A percentile compares a stretch with the other conserved stretches of the same genome.
Conservation (phyloP, 2,329 filamentous ascomycete species). For the Fusarium luffae region DNA sequence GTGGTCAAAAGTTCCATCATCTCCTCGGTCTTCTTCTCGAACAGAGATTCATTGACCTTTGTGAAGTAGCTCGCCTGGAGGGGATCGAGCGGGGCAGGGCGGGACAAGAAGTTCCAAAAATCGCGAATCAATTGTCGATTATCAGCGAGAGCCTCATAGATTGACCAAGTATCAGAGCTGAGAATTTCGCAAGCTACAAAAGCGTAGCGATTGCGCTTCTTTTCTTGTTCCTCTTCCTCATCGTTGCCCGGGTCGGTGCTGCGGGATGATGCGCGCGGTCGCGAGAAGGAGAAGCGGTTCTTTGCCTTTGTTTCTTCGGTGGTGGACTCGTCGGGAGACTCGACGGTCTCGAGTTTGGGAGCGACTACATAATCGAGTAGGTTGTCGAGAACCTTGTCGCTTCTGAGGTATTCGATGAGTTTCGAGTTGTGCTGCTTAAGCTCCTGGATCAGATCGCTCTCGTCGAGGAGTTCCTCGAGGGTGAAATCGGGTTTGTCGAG, state of each 20-base stretch:
- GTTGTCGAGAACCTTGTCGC: constrained; percentile 84
- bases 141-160: constrained; percentile 91
- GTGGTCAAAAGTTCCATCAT: constrained; percentile 93
- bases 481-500: constrained; percentile 97
- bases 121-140: constrained; percentile 80
- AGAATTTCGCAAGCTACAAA: constrained; percentile 94
- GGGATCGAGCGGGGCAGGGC: constrained; percentile 86
- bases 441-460: constrained; percentile 96
- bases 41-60: constrained; percentile 96
- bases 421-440: constrained; percentile 98
- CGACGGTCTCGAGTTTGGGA: constrained; percentile 71
- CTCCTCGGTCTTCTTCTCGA: constrained; percentile 97
- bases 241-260: constrained; percentile 59
- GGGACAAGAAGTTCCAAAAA: constrained; percentile 92
- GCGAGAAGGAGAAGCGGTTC: constrained; percentile 59
- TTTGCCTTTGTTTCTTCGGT: constrained; percentile 63
- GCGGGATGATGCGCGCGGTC: constrained; percentile 65
- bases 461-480: constrained; percentile 94
- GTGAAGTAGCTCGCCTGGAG: constrained; percentile 98
- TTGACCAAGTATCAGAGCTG: constrained; percentile 96
- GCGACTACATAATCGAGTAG: constrained; percentile 93
- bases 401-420: constrained; percentile 93
- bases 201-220: constrained; percentile 91
- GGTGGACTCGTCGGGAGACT: constrained; percentile 63
- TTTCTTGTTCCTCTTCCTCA: constrained; percentile 82